Evolutionary conservation across 345 rosid species (phyloP).

Genomic region (Eucalyptus brandiana): DNA sequence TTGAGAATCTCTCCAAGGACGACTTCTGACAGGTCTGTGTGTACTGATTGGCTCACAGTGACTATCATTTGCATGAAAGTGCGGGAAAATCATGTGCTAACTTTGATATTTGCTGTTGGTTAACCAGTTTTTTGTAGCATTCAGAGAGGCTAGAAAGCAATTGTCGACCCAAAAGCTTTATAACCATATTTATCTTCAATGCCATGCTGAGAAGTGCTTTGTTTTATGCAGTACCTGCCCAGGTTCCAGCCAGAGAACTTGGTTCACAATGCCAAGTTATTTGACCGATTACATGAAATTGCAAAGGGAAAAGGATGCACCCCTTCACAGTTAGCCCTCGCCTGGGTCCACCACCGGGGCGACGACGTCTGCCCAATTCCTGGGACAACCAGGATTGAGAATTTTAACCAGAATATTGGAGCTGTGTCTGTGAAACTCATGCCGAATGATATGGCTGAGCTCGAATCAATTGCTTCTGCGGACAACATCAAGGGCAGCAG

Average conservation of each 20-base stretch:
- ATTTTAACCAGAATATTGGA: constrained; percentile 3
- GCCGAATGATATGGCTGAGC: constrained; percentile 44
- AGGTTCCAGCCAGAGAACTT: background rate
- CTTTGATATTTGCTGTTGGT: background rate
- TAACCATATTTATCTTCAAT: background rate
- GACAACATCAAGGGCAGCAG: constrained; percentile 39
- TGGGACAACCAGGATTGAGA: background rate
- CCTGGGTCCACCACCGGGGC: background rate
- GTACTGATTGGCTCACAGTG: background rate
- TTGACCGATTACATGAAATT: background rate
- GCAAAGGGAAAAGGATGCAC: constrained; percentile 1
- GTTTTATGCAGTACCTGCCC: background rate
- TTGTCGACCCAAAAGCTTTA: background rate
- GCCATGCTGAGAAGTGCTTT: background rate
- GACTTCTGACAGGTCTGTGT: constrained; percentile 40
- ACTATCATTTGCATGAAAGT: background rate
- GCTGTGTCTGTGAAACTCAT: constrained; percentile 40
- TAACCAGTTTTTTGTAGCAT: background rate
- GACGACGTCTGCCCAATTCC: background rate
- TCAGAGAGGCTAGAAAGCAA: background rate
- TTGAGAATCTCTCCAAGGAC: constrained; percentile 22
- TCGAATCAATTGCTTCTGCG: constrained; percentile 29
- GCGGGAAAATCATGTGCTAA: background rate
- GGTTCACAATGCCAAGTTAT: background rate
- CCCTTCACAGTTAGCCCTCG: background rate